Base-by-base conservation (phyloP, 257 asterid species). In the Forsythia suspensa region DNA sequence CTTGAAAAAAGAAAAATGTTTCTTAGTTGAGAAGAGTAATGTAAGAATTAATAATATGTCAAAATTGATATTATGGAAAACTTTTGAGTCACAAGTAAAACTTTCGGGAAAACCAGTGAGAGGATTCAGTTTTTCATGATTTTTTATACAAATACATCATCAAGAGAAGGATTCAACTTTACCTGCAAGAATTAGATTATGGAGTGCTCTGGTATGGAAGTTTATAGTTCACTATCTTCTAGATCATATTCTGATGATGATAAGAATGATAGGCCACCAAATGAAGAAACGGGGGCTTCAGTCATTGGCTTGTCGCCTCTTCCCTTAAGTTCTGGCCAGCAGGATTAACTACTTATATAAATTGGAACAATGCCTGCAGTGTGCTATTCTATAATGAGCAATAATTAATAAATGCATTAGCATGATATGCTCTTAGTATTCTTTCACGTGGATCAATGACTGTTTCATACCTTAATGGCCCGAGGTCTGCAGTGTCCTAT, bases 191-290 rank as follows among this genome's bases (percentile, higher is more conserved):
- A 70, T 51, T 7, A 77, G 18, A 44, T 72, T 42, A 29, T 5
- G 18, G 0, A 71, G 67, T 72, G 24, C 43, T 69, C 20, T 57
- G 42, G 69, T 9, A 37, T 66, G 36, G 69, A 73, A 34, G 21
- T 55, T 63, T 57, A 57, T 74, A 20, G 11, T 13, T 40, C 16
- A 44, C 38, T 24, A 44, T 63, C 46, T 59, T 36, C 51, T 15
- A 69, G 76, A 75, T 80, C 34, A 37, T 46, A 13, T 69, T 73
- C 75, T 48, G 5, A 43, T 39, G 67, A 59, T 59, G 5, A 59
- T 20, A 59, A n/a, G 36, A 59, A 59, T 59, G 34, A 21, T 9
- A 20, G 67, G n/a, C 67, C 67, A 59, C 67, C 67, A 20, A 9
- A 20, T 59, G 36, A 59, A 59, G 67, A 59, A 59, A 59, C 1